Evolutionary conservation across 78 protist genomes (phyloP), one percentile per base, ranked within the genome.

Genomic region (Dictyostelium firmibasis): DNA sequence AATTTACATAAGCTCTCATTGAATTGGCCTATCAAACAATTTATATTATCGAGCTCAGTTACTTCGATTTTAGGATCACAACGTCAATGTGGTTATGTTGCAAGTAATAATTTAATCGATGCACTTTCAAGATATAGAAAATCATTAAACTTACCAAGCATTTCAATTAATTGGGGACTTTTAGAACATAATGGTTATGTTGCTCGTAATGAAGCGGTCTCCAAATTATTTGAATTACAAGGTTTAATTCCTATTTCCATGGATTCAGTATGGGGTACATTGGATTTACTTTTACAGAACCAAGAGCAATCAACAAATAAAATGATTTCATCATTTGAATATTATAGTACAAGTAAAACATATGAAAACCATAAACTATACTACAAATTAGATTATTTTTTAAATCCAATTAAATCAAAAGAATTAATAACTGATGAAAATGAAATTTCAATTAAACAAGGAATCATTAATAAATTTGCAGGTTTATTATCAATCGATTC

Each of bases 41-140:
- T 95, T 47, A 33, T 97, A 11, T 69, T 96, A 23, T 70, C 78
- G 20, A 92, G 96, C 2, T 93, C 97, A 20, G 43, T 70, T 4
- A 70, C 43, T 14, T 25, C 78, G 8, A 29, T 70, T 13, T 31
- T 70, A 29, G 78, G 78, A 3, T 70, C 78, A 31, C 78, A 25
- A 70, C 35, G 35, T 64, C 98, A 95, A 83, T 44, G 91, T 35
- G 64, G 83, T 60, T 97, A 97, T 84, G 88, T 91, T 11, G 67
- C 96, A 23, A 94, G 96, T n/a, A 97, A 97, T 96, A 83, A 79
- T 16, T 84, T 92, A n/a, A 81, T 92, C 0, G 98, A 97, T 72
- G 47, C 87, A 25, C n/a, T 95, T 5, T 72, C 96, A 67, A 50
- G 33, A 62, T 50, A 33, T 38, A 84, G 98, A 47, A 38, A 88